Percentiles rank a stretch among this genome's conserved stretches.
Evolutionary conservation across 345 rosid species (phyloP).

Genomic region (Linum trigynum): DNA sequence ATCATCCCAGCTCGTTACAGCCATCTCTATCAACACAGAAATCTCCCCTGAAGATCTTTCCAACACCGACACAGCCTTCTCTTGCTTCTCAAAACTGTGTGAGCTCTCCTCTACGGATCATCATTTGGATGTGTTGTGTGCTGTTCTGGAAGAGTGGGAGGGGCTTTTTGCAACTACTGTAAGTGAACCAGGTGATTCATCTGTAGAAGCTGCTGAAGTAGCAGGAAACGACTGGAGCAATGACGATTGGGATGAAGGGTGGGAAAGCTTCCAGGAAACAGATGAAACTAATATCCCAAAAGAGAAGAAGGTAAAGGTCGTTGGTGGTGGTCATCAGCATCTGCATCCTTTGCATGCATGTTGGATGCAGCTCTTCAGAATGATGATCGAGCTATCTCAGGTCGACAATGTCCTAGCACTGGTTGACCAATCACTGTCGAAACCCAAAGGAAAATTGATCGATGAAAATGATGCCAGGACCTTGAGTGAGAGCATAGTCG

Average conservation of each 20-base stretch:
- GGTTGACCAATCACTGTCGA: slow-evolving; percentile 54
- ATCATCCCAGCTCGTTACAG: slow-evolving; percentile 62
- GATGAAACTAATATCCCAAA: slow-evolving; percentile 32
- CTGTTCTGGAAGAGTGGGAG: slow-evolving; percentile 87
- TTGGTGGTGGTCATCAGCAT: neutral
- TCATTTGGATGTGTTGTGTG: slow-evolving; percentile 51
- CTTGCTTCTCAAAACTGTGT: slow-evolving; percentile 65
- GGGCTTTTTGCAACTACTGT: slow-evolving; percentile 40
- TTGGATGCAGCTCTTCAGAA: slow-evolving; percentile 59
- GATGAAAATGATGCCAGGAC: slow-evolving; percentile 49
- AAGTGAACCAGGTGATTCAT: slow-evolving; percentile 31
- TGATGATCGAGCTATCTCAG: slow-evolving; percentile 24
- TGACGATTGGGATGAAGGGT: slow-evolving; percentile 93
- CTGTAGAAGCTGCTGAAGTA: slow-evolving; percentile 28
- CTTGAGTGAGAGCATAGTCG: slow-evolving; percentile 28
- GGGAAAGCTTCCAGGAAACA: slow-evolving; percentile 89
- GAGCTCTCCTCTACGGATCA: slow-evolving; percentile 33
- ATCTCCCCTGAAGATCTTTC: slow-evolving; percentile 61
- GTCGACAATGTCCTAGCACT: slow-evolving; percentile 37
- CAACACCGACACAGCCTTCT: slow-evolving; percentile 43
- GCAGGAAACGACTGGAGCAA: slow-evolving; percentile 51
- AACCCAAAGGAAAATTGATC: slow-evolving; percentile 40
- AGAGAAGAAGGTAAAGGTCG: slow-evolving; percentile 27
- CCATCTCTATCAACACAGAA: slow-evolving; percentile 53
- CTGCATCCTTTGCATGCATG: slow-evolving; percentile 73